Conservation (phyloP, 75 land plant species). For the Pinus taeda region DNA sequence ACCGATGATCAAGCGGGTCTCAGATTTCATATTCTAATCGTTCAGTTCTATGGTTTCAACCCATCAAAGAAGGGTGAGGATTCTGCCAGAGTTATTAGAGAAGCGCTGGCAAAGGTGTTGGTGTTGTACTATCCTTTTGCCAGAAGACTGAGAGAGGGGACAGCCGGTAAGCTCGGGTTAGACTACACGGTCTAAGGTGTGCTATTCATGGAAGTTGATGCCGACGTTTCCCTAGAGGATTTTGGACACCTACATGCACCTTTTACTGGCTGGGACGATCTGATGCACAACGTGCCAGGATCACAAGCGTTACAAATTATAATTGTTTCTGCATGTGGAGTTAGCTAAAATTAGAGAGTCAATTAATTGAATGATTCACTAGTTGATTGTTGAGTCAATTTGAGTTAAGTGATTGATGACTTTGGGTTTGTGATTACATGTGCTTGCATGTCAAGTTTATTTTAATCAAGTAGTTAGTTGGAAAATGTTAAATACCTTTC, state of each 20-base stretch:
- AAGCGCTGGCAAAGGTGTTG: constrained; percentile 38
- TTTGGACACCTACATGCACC: constrained; percentile 45
- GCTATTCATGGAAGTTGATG: constrained; percentile 55
- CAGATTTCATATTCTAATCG: constrained; percentile 30
- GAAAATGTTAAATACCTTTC: too few relatives aligned
- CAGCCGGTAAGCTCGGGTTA: constrained; percentile 33
- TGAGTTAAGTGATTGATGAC: too few relatives aligned
- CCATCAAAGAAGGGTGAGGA: constrained; percentile 15
- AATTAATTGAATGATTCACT: too few relatives aligned
- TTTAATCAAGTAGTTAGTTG: too few relatives aligned
- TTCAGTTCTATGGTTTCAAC: constrained; percentile 22
- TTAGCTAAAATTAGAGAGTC: too few relatives aligned
- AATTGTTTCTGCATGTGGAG: too few relatives aligned
- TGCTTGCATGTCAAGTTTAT: too few relatives aligned
- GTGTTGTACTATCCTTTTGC: constrained; percentile 65
- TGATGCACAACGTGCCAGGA: constrained; percentile 18
- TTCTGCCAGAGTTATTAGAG: constrained; percentile 31
- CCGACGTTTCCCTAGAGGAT: constrained; percentile 35
- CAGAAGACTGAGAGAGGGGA: constrained; percentile 38
- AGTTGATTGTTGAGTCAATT: too few relatives aligned
- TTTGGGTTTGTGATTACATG: too few relatives aligned
- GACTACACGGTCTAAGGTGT: constrained; percentile 66
- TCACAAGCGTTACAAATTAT: too few relatives aligned
- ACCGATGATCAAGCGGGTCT: constrained; percentile 47
- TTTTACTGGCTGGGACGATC: constrained; percentile 25